Percentiles rank a stretch among this genome's conserved stretches.
Conservation (phyloP, 2,329 filamentous ascomycete species). For the Xylaria sp. region DNA sequence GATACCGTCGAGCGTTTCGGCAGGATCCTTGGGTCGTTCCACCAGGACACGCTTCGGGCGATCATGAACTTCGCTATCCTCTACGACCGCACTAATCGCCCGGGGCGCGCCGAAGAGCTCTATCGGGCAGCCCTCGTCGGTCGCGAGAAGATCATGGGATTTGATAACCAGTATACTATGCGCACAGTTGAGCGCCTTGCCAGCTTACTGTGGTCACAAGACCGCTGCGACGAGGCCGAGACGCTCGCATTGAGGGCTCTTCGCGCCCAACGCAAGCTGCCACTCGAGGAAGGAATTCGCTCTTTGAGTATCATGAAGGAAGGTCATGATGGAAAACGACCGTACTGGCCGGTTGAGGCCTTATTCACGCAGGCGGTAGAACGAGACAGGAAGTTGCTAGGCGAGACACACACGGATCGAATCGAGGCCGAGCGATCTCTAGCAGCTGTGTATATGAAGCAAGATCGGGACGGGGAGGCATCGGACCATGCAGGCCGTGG, state of each 20-base stretch:
- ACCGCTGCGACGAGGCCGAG: constrained; percentile 8
- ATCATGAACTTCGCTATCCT: constrained; percentile 14
- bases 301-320: neutral
- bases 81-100: neutral
- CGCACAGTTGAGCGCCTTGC: constrained; percentile 2
- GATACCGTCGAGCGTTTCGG: constrained; percentile 11
- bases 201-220: constrained; percentile 5
- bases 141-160: constrained; percentile 7
- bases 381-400: constrained; percentile 4
- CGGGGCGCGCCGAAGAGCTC: neutral
- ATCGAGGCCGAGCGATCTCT: constrained; percentile 1
- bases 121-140: neutral
- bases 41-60: constrained; percentile 7
- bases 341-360: constrained; percentile 7
- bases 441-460: neutral
- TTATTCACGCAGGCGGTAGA: neutral
- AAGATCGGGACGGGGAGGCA: neutral
- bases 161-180: constrained; percentile 11
- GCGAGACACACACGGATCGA: constrained; percentile 10
- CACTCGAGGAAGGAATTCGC: neutral
- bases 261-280: neutral
- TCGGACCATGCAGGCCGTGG: neutral
- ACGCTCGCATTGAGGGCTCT: neutral
- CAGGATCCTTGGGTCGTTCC: neutral
- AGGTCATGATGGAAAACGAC: neutral